phyloP scores from a whole-genome alignment of 2,329 filamentous ascomycete species.

The Pseudocercospora fijiensis region DNA sequence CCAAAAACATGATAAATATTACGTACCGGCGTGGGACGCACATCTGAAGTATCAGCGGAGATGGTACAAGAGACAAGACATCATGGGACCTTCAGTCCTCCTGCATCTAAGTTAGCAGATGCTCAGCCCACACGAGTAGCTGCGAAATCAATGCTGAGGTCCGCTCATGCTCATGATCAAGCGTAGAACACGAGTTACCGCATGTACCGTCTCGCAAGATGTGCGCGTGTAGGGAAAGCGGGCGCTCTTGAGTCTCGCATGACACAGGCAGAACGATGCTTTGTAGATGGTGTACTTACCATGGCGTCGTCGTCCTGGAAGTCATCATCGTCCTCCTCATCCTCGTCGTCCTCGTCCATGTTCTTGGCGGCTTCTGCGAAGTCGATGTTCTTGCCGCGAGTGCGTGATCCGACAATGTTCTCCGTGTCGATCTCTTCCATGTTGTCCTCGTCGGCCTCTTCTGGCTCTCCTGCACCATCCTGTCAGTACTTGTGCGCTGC shows the following conservation, averaged over 20 bases:
- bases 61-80: background rate
- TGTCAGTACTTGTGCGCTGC: constrained; percentile 19
- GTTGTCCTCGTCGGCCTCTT: constrained; percentile 74
- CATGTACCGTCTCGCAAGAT: background rate
- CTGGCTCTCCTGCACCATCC: constrained; percentile 45
- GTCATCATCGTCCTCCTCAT: constrained; percentile 70
- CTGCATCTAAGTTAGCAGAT: background rate
- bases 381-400: constrained; percentile 88
- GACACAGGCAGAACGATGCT: background rate
- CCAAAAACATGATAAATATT: background rate
- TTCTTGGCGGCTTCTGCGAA: constrained; percentile 87
- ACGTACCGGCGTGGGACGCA: constrained; percentile 1
- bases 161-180: background rate
- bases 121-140: background rate
- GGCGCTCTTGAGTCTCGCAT: background rate
- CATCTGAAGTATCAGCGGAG: background rate
- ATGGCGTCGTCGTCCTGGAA: constrained; percentile 61
- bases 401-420: constrained; percentile 85
- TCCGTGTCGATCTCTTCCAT: constrained; percentile 86
- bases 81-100: background rate
- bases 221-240: background rate
- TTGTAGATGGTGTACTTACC: constrained; percentile 13
- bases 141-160: background rate
- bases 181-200: background rate
- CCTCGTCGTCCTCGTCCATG: constrained; percentile 69